A percentile compares a stretch with the other conserved stretches of the same genome.
Conservation (phyloP, 2,329 filamentous ascomycete species). For the Sporothrix protearum region DNA sequence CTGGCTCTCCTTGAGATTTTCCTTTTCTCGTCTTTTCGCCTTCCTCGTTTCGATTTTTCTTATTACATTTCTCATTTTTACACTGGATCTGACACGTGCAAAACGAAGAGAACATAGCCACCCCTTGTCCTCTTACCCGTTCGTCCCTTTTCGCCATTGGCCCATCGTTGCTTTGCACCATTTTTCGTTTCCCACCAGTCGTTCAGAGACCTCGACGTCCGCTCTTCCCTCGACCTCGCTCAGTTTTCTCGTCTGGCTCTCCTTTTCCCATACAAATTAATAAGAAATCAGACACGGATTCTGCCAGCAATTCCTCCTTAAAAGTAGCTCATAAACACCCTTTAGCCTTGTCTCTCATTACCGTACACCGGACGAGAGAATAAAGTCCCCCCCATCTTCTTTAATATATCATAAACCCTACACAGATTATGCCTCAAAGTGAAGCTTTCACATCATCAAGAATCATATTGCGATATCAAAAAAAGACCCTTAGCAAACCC, state of each 20-base stretch:
- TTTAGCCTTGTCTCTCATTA: too few relatives aligned
- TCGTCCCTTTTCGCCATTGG: background rate
- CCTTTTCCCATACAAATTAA: background rate
- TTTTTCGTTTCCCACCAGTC: background rate
- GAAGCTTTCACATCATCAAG: background rate
- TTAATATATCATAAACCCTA: too few relatives aligned
- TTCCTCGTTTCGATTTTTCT: background rate
- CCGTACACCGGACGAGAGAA: too few relatives aligned
- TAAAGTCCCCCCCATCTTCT: too few relatives aligned
- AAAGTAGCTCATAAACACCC: too few relatives aligned
- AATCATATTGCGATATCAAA: background rate
- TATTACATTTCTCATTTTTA: background rate
- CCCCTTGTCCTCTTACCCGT: background rate
- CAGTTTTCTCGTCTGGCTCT: background rate
- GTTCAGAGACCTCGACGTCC: constrained; percentile 15
- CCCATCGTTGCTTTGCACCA: background rate
- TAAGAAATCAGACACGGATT: too few relatives aligned
- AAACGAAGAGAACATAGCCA: background rate
- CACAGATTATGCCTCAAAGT: too few relatives aligned
- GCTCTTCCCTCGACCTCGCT: constrained; percentile 1
- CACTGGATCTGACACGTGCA: constrained; percentile 2
- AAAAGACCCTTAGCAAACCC: background rate
- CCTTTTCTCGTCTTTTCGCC: background rate
- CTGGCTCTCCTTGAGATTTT: background rate
- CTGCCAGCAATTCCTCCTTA: too few relatives aligned